These are phyloP conservation scores for Ogataea hybrid DNA, from an alignment of 1,139 yeast genomes.

Conservation along the genomic window DNA sequence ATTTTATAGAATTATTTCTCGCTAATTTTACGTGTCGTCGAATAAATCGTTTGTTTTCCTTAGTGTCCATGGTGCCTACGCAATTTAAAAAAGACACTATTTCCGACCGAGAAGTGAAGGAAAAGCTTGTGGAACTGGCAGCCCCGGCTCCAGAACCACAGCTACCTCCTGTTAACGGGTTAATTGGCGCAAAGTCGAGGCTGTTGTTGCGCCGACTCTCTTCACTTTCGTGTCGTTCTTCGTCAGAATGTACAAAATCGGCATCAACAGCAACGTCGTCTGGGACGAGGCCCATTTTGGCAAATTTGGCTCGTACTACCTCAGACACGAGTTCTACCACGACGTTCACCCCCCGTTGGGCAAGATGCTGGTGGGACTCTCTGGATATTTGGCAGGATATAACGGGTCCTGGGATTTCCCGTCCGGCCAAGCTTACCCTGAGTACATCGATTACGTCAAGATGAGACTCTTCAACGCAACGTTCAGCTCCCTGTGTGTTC, in stretches of 20 bases:
- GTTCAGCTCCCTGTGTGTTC: constrained; percentile 88
- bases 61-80: constrained; percentile 6
- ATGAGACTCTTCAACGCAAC: constrained; percentile 95
- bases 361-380: constrained; percentile 92
- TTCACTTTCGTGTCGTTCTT: constrained; percentile 49
- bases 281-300: constrained; percentile 84
- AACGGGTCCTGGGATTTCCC: constrained; percentile 96
- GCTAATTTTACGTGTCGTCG: constrained; percentile 12
- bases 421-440: constrained; percentile 84
- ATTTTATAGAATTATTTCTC: constrained; percentile 1
- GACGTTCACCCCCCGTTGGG: constrained; percentile 99
- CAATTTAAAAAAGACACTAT: constrained; percentile 11
- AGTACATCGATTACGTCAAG: constrained; percentile 76
- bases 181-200: constrained; percentile 26
- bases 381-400: constrained; percentile 93
- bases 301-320: constrained; percentile 88
- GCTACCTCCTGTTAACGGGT: constrained; percentile 28
- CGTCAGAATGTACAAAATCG: constrained; percentile 53
- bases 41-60: not conserved
- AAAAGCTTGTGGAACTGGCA: constrained; percentile 29
- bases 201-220: constrained; percentile 38
- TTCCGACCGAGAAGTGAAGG: constrained; percentile 31
- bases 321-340: constrained; percentile 91
- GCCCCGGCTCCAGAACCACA: constrained; percentile 52
- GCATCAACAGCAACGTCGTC: constrained; percentile 50